Evolutionary conservation across 768 basidiomycete genomes (phyloP).

Genomic region (Termitomyces sp.): DNA sequence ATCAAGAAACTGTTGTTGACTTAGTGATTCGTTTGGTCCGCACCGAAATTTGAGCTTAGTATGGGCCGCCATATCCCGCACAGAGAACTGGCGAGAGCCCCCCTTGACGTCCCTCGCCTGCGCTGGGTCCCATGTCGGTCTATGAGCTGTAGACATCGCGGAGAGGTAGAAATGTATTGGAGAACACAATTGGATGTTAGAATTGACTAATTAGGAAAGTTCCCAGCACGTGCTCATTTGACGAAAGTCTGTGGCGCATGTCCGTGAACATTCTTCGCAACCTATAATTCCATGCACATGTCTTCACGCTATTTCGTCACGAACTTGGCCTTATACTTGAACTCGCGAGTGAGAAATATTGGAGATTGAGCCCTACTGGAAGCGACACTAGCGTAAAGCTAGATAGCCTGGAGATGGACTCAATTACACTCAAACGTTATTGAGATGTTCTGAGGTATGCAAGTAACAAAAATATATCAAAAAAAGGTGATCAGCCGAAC

Average conservation of each 20-base stretch:
- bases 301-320: neutral
- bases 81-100: slow-evolving; percentile 88
- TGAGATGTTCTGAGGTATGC: no score
- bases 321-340: neutral
- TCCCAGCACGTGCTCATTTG: slow-evolving; percentile 4
- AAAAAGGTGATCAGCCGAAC: no score
- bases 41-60: slow-evolving; percentile 98
- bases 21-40: slow-evolving; percentile 13
- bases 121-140: slow-evolving; percentile 97
- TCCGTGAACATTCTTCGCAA: neutral
- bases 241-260: neutral
- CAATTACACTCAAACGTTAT: no score
- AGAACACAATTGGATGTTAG: neutral
- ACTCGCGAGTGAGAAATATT: neutral
- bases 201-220: neutral
- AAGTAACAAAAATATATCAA: no score
- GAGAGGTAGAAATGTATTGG: neutral
- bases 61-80: slow-evolving; percentile 89
- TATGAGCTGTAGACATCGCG: slow-evolving; percentile 83
- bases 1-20: neutral
- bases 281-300: neutral
- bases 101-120: slow-evolving; percentile 90
- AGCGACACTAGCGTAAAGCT: no score
- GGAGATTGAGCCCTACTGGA: no score
- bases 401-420: no score